These are phyloP conservation scores for Vaccinium darrowii DNA, from an alignment of 148 eudicot species.

Conservation along the genomic window DNA sequence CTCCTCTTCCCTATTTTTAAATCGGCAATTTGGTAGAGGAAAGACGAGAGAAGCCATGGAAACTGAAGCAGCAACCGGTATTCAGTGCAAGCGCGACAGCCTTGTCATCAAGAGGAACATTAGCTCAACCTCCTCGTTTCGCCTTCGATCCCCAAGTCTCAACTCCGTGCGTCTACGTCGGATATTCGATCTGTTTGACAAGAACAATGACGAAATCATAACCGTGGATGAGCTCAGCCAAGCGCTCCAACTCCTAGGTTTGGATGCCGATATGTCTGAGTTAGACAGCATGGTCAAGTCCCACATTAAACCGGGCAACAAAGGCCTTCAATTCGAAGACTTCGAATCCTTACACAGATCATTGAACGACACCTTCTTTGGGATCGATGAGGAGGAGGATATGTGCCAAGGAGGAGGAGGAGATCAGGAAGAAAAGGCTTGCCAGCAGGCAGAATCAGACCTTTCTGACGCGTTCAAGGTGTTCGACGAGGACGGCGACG, in stretches of 20 bases:
- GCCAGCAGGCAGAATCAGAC: slow-evolving; percentile 59
- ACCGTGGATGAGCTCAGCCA: slow-evolving; percentile 58
- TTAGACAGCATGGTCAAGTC: slow-evolving; percentile 38
- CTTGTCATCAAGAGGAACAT: not conserved
- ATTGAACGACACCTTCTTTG: slow-evolving; percentile 45
- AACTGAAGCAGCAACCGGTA: not conserved
- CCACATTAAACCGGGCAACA: slow-evolving; percentile 42
- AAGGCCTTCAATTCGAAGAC: slow-evolving; percentile 57
- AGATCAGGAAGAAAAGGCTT: not conserved
- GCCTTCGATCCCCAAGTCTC: slow-evolving; percentile 67
- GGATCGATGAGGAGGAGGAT: slow-evolving; percentile 11
- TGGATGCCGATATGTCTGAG: slow-evolving; percentile 46
- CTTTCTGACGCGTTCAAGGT: slow-evolving; percentile 83
- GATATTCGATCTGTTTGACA: slow-evolving; percentile 78
- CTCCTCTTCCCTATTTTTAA: not conserved
- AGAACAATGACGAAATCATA: slow-evolving; percentile 61
- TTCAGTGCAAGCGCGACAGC: not conserved
- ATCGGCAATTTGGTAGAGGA: not conserved
- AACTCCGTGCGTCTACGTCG: slow-evolving; percentile 71
- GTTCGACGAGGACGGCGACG: slow-evolving; percentile 86
- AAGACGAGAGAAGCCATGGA: slow-evolving; percentile 3
- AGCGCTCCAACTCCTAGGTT: slow-evolving; percentile 59
- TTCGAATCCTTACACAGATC: slow-evolving; percentile 64
- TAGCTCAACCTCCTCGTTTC: slow-evolving; percentile 40
- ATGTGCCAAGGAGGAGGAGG: not conserved